These are phyloP conservation scores for Penicillium longicatenatum DNA, from an alignment of 495 filamentous ascomycete genomes.

Conservation along the genomic window DNA sequence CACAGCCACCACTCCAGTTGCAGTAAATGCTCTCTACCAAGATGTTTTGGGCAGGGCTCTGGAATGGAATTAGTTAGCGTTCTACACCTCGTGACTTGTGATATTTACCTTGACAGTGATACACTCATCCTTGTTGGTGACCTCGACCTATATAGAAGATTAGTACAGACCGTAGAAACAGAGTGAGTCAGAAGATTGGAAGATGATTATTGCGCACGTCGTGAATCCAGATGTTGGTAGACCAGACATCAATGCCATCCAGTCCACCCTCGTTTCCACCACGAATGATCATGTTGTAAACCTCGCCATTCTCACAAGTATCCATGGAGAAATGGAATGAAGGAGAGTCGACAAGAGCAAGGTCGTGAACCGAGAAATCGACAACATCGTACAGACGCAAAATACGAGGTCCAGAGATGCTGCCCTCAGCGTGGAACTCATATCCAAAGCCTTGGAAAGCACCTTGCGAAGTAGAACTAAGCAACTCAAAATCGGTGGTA, in stretches of 20 bases:
- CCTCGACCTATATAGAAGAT: slow-evolving; percentile 44
- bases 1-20: slow-evolving; percentile 58
- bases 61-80: neutral
- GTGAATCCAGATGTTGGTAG: slow-evolving; percentile 54
- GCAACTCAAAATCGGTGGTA: slow-evolving; percentile 53
- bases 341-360: slow-evolving; percentile 54
- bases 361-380: slow-evolving; percentile 53
- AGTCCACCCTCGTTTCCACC: slow-evolving; percentile 50
- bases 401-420: slow-evolving; percentile 33
- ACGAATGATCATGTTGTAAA: slow-evolving; percentile 57
- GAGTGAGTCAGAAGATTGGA: neutral
- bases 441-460: slow-evolving; percentile 57
- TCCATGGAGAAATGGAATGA: slow-evolving; percentile 52
- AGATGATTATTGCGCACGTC: slow-evolving; percentile 33
- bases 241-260: slow-evolving; percentile 55
- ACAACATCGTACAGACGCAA: slow-evolving; percentile 42
- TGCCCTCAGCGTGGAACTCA: slow-evolving; percentile 33
- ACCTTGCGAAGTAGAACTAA: slow-evolving; percentile 46
- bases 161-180: neutral
- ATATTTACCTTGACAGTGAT: slow-evolving; percentile 49
- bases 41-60: slow-evolving; percentile 50
- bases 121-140: slow-evolving; percentile 59
- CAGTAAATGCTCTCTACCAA: slow-evolving; percentile 59
- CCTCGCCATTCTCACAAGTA: slow-evolving; percentile 48
- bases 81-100: neutral